Percentiles rank a stretch among this genome's conserved stretches.
These are phyloP conservation scores for Cutaneotrichosporon dermatis DNA, from an alignment of 1,284 basidiomycete genomes.

Conservation along the genomic window DNA sequence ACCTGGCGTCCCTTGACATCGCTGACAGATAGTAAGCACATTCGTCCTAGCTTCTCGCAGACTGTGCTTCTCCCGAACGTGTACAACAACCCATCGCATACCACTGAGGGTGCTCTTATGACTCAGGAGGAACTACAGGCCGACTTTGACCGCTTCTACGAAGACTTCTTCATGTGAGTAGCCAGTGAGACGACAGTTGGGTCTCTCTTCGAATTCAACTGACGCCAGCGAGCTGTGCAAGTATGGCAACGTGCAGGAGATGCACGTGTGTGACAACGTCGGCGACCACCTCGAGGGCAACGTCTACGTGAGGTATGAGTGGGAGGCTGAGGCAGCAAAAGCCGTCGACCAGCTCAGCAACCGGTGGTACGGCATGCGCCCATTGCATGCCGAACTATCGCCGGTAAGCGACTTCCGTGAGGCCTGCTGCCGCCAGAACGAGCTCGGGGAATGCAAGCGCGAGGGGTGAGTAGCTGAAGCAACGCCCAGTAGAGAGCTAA, in stretches of 20 bases:
- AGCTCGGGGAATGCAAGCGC: slow-evolving; percentile 92
- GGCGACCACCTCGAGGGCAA: slow-evolving; percentile 98
- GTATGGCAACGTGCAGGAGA: slow-evolving; percentile 90
- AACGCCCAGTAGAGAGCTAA: slow-evolving; percentile 36
- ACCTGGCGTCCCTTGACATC: too few relatives aligned
- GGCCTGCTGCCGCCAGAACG: slow-evolving; percentile 97
- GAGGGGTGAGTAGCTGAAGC: slow-evolving; percentile 58
- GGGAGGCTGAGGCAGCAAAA: slow-evolving; percentile 93
- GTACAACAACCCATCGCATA: slow-evolving; percentile 93
- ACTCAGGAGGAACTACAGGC: slow-evolving; percentile 68
- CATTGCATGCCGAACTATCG: slow-evolving; percentile 95
- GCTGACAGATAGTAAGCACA: slow-evolving; percentile 72
- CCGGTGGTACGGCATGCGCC: slow-evolving; percentile 95
- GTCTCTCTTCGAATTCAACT: background rate
- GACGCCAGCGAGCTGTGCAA: slow-evolving; percentile 68
- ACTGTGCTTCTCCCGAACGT: slow-evolving; percentile 96
- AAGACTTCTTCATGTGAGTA: slow-evolving; percentile 74
- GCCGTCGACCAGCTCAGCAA: slow-evolving; percentile 92
- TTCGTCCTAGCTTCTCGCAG: slow-evolving; percentile 93
- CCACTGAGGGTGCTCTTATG: slow-evolving; percentile 72
- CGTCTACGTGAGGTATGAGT: slow-evolving; percentile 96
- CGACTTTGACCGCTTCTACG: slow-evolving; percentile 95
- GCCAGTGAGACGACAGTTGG: background rate
- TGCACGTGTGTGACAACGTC: slow-evolving; percentile 99
- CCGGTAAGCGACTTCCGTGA: slow-evolving; percentile 99